A percentile compares a stretch with the other conserved stretches of the same genome.
Evolutionary conservation across 306 rosid genomes (phyloP).

Genomic region (Urtica urens): DNA sequence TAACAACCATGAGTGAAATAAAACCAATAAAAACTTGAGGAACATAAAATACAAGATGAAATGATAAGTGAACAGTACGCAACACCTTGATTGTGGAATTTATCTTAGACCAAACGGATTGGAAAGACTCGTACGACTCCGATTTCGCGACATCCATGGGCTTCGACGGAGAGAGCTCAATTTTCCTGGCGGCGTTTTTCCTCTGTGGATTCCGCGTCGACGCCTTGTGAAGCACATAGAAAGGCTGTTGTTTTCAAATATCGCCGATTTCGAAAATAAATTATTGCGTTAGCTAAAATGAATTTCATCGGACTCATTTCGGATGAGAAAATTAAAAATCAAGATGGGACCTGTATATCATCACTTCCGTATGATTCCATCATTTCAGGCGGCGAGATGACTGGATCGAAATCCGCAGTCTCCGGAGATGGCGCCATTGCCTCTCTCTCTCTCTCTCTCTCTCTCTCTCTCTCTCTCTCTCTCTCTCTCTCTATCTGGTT

Average conservation of each 20-base stretch:
- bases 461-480: background rate
- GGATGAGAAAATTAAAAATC: no score
- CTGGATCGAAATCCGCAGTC: conserved; percentile 3
- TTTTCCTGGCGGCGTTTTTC: conserved; percentile 34
- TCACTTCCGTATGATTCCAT: conserved; percentile 8
- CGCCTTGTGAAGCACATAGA: conserved; percentile 67
- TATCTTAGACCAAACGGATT: conserved; percentile 52
- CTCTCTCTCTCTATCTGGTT: background rate
- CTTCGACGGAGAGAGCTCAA: conserved; percentile 31
- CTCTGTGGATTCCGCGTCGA: conserved; percentile 31
- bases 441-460: background rate
- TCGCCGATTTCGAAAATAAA: background rate
- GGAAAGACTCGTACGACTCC: conserved; percentile 36
- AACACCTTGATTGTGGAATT: conserved; percentile 62
- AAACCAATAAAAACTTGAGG: background rate
- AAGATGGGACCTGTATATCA: conserved; percentile 17
- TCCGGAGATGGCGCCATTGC: conserved; percentile 7
- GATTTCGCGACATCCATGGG: conserved; percentile 19
- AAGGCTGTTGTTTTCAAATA: conserved; percentile 30
- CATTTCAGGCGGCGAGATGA: background rate
- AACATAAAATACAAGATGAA: background rate
- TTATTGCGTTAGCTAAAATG: background rate
- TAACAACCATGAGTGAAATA: background rate
- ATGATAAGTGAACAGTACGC: background rate
- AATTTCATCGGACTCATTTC: background rate